Evolutionary conservation across 371 early-diverging fungal genomes (phyloP), one percentile per base, ranked within the genome.

Genomic region (Apophysomyces elegans): DNA sequence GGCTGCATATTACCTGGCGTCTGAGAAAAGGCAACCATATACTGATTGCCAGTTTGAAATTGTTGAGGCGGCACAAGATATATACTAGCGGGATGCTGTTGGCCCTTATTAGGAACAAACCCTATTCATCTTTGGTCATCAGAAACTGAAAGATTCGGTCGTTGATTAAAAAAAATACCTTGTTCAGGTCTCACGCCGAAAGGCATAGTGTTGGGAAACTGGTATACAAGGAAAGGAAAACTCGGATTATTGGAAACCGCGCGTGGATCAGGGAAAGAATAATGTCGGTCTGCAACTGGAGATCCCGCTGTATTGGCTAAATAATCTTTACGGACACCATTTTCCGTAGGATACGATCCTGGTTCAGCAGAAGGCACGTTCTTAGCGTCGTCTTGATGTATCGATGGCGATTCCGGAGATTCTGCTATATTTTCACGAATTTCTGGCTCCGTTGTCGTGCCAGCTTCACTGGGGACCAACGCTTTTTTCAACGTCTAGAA

Each of bases 151-250:
- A 45, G 4, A 45, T 45, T 18, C n/a, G 13, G 13, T 13, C 46
- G 13, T n/a, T 2, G 12, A 18, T 14, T 45, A 45, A 18, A 14
- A 45, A 16, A 46, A 21, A 38, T 64, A 44, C 58, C 58, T 58
- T 65, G 65, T n/a, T 65, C 65, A 7, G 65, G 46, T 21, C 44
- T n/a, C 8, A 47, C 37, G 7, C 56, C 65, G 38, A 58, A 65
- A n/a, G 37, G 44, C 32, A 44, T 35, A 18, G 47, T 35, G 37
- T 58, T 50, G 14, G 67, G 67, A 21, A 67, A 66, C 59, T 67
- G 73, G 35, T 73, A 72, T 6, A 72, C 63, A 7, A 72, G 41
- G 7, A 63, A 37, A 1, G 72, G 72, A 21, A 65, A 66, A 37
- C 57, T 65, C 6, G 61, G 63, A 11, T 63, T 64, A 5, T 56